Percentiles rank a stretch among this genome's conserved stretches.
Evolutionary conservation across 805 yeast species (phyloP).

Genomic region (Candida awuae): DNA sequence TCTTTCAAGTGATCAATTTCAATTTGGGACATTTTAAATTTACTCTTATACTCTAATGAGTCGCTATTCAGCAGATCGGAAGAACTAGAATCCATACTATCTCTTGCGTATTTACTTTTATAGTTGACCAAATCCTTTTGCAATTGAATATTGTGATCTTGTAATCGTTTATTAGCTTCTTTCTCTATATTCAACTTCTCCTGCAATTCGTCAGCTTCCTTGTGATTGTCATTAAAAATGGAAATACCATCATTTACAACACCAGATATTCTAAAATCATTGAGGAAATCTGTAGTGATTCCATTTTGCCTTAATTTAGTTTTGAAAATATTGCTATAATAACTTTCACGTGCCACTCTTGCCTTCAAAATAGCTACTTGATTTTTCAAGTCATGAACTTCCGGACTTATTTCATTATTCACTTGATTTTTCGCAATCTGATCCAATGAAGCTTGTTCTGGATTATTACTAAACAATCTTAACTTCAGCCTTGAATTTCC

Average conservation of each 20-base stretch:
- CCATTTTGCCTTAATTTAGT: constrained; percentile 30
- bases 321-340: constrained; percentile 44
- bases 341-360: constrained; percentile 56
- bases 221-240: constrained; percentile 7
- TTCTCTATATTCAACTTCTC: constrained; percentile 21
- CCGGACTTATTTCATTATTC: constrained; percentile 7
- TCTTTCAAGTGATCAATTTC: constrained; percentile 35
- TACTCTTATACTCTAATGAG: constrained; percentile 32
- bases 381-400: constrained; percentile 32
- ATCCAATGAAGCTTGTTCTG: constrained; percentile 11
- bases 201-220: constrained; percentile 2
- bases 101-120: constrained; percentile 19
- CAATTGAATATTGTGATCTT: constrained; percentile 26
- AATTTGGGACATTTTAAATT: constrained; percentile 40
- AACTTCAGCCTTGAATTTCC: constrained; percentile 27
- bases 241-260: constrained; percentile 2
- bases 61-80: constrained; percentile 16
- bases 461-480: constrained; percentile 21
- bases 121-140: constrained; percentile 30
- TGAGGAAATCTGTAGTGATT: not conserved
- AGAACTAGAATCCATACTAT: constrained; percentile 32
- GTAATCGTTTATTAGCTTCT: constrained; percentile 27
- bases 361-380: constrained; percentile 55
- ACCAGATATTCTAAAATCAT: constrained; percentile 1
- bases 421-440: constrained; percentile 5